phyloP scores from a whole-genome alignment of 441 rosid species.

The Populus tomentosa region DNA sequence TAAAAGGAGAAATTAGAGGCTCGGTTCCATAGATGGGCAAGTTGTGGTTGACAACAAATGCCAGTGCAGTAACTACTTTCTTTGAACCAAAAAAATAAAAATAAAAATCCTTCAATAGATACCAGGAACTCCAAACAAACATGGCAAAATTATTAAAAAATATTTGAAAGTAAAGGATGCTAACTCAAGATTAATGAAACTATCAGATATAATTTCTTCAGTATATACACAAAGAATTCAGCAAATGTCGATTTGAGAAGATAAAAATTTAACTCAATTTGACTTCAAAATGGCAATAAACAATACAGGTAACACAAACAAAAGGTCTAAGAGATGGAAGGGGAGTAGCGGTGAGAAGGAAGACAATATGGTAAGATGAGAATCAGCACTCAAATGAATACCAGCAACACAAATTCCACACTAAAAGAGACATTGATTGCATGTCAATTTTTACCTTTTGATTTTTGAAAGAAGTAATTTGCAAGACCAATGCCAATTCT shows the following conservation, averaged over 20 bases:
- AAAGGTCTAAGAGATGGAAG: neutral
- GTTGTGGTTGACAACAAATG: neutral
- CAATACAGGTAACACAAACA: too few species aligned
- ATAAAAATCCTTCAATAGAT: neutral
- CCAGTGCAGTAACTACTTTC: neutral
- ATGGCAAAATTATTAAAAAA: neutral
- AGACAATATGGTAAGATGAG: neutral
- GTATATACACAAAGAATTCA: neutral
- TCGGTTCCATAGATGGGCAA: neutral
- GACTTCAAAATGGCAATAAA: too few species aligned
- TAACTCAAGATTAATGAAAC: neutral
- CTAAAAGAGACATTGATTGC: neutral
- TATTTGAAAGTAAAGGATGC: neutral
- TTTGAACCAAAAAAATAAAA: neutral
- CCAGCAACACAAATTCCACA: neutral
- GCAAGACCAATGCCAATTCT: neutral
- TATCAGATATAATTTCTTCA: neutral
- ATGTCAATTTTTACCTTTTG: neutral
- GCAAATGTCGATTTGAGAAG: neutral
- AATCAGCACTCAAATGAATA: neutral
- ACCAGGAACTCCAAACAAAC: neutral
- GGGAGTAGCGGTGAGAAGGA: neutral
- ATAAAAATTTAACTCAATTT: too few species aligned
- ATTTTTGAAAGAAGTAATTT: neutral
- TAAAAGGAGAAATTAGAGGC: neutral